Evolutionary conservation across 768 basidiomycete species (phyloP).

Genomic region (Mycena haematopus): DNA sequence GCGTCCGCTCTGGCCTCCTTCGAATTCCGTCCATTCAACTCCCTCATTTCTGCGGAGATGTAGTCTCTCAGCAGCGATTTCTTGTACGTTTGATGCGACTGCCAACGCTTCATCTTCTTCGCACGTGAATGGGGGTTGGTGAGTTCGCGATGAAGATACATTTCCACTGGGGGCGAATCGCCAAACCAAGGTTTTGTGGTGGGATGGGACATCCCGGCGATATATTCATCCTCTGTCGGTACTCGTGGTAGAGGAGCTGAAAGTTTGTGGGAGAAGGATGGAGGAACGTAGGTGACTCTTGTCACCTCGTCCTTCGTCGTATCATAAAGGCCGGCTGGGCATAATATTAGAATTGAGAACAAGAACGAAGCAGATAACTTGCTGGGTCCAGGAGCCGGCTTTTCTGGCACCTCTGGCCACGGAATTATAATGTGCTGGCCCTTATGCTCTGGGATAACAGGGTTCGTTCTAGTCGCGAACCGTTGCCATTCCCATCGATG

Average conservation of each 20-base stretch:
- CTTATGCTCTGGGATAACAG: constrained; percentile 54
- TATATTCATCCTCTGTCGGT: constrained; percentile 60
- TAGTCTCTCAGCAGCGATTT: constrained; percentile 59
- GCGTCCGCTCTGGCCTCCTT: constrained; percentile 77
- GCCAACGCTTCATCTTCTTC: constrained; percentile 82
- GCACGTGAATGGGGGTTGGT: constrained; percentile 84
- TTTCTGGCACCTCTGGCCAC: constrained; percentile 69
- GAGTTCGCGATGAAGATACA: constrained; percentile 70
- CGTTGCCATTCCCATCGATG: constrained; percentile 77
- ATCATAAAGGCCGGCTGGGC: constrained; percentile 65
- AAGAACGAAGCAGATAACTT: constrained; percentile 25
- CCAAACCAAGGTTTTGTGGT: constrained; percentile 50
- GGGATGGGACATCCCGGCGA: constrained; percentile 64
- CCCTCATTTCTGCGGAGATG: constrained; percentile 57
- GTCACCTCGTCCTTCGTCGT: constrained; percentile 65
- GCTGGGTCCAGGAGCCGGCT: constrained; percentile 52
- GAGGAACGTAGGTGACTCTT: constrained; percentile 75
- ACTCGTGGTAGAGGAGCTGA: constrained; percentile 46
- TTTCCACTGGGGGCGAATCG: constrained; percentile 68
- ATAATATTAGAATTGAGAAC: background rate
- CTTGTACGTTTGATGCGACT: constrained; percentile 56
- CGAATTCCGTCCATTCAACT: constrained; percentile 64
- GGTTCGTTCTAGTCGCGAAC: constrained; percentile 68
- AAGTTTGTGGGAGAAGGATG: constrained; percentile 51
- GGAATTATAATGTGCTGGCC: constrained; percentile 58